Conservation (phyloP, 768 basidiomycete genomes). For the Mrakia frigida region DNA sequence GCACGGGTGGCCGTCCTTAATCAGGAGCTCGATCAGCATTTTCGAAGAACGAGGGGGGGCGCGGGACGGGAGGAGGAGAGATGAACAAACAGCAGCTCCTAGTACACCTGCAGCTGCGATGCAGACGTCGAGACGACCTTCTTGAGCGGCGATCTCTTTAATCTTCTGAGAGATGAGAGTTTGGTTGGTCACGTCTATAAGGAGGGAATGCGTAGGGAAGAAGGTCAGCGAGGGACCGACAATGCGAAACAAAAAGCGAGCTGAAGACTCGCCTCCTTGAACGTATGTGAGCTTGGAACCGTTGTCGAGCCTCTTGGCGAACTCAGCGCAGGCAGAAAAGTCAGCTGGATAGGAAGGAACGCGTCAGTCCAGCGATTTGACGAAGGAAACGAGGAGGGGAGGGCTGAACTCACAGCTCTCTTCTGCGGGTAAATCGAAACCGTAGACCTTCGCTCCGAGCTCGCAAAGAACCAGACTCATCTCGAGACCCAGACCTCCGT, state of each 20-base stretch:
- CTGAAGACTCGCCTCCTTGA: background rate
- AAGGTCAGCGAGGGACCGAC: background rate
- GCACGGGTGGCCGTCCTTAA: constrained; percentile 45
- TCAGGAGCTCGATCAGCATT: constrained; percentile 50
- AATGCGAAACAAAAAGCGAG: background rate
- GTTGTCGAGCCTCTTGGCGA: constrained; percentile 45
- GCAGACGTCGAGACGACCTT: constrained; percentile 10
- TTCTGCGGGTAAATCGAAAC: constrained; percentile 33
- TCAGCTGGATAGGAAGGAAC: constrained; percentile 17
- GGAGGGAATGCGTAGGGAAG: too few species aligned
- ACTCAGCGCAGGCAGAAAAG: constrained; percentile 41
- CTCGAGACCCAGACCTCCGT: constrained; percentile 64
- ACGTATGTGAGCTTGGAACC: constrained; percentile 3
- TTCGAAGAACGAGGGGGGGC: constrained; percentile 54
- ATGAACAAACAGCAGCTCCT: constrained; percentile 6
- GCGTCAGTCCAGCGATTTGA: too few species aligned
- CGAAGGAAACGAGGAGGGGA: constrained; percentile 1
- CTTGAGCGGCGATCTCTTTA: background rate
- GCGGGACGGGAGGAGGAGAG: constrained; percentile 49
- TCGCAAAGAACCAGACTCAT: constrained; percentile 70
- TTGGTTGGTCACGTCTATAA: constrained; percentile 1
- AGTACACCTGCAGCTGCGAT: background rate
- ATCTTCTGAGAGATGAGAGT: constrained; percentile 12
- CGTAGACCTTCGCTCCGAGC: constrained; percentile 56
- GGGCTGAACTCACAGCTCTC: constrained; percentile 1